These are phyloP conservation scores for Talaromyces atroroseus DNA, from an alignment of 2,329 filamentous ascomycete genomes.

Conservation along the genomic window DNA sequence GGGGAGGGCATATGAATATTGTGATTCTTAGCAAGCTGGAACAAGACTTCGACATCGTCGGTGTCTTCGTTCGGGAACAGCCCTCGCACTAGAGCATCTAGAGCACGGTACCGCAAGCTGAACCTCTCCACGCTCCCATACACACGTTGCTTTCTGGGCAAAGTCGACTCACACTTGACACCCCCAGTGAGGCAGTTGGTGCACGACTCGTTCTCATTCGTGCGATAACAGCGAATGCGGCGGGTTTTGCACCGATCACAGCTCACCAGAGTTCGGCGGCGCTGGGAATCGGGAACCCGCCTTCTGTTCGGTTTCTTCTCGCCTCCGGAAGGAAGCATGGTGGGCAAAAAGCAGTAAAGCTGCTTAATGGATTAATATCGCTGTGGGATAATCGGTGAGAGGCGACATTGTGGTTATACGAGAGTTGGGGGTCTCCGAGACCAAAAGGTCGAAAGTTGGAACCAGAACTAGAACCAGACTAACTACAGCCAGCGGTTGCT, in stretches of 20 bases:
- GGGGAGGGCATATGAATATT: slow-evolving; percentile 12
- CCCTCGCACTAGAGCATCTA: slow-evolving; percentile 13
- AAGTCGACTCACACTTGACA: slow-evolving; percentile 11
- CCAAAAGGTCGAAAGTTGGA: not conserved
- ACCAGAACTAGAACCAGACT: too few species aligned
- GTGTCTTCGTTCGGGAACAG: slow-evolving; percentile 14
- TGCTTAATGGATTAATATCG: not conserved
- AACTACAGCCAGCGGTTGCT: too few species aligned
- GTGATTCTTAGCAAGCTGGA: slow-evolving; percentile 8
- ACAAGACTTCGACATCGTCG: slow-evolving; percentile 9
- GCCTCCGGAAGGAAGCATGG: slow-evolving; percentile 2
- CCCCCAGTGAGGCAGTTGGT: slow-evolving; percentile 10
- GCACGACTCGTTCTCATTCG: slow-evolving; percentile 13
- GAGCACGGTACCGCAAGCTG: slow-evolving; percentile 12
- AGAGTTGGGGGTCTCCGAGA: not conserved
- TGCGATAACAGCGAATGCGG: slow-evolving; percentile 12
- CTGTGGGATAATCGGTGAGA: not conserved
- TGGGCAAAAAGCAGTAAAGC: not conserved
- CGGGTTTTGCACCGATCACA: slow-evolving; percentile 14
- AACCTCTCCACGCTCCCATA: slow-evolving; percentile 13
- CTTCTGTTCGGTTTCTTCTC: slow-evolving; percentile 7
- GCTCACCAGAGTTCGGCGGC: slow-evolving; percentile 10
- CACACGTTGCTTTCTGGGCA: slow-evolving; percentile 14
- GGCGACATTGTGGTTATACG: not conserved
- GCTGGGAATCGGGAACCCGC: slow-evolving; percentile 6